phyloP scores from a whole-genome alignment of 495 filamentous ascomycete species.

The Aspergillus homomorphus region DNA sequence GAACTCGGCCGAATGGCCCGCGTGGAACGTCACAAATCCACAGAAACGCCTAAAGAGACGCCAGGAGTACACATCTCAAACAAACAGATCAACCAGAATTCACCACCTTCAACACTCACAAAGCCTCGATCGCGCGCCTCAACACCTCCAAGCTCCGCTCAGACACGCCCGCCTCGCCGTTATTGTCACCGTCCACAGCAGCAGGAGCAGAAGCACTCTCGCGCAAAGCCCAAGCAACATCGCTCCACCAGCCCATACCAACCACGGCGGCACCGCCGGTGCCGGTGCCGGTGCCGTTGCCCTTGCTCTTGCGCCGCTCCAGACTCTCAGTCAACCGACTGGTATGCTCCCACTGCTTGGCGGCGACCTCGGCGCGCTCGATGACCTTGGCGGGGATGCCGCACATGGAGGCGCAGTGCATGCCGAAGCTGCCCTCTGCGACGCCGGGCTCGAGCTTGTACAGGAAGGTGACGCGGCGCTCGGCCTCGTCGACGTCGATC shows the following conservation, averaged over 20 bases:
- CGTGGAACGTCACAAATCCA: no score
- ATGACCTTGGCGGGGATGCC: constrained; percentile 84
- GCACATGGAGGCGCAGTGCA: constrained; percentile 99
- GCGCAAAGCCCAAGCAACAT: constrained; percentile 78
- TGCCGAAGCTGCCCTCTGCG: constrained; percentile 95
- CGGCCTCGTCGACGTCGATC: constrained; percentile 86
- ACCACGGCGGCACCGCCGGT: constrained; percentile 67
- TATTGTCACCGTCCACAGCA: constrained; percentile 38
- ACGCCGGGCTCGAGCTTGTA: constrained; percentile 95
- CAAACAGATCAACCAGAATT: constrained; percentile 6
- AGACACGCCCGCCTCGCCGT: constrained; percentile 36
- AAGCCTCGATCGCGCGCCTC: constrained; percentile 68
- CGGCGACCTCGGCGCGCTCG: constrained; percentile 83
- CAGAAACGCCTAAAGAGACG: no score
- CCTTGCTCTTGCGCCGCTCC: constrained; percentile 61
- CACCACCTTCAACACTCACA: constrained; percentile 45
- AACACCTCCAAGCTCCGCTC: constrained; percentile 66
- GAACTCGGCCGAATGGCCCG: no score
- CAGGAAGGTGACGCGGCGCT: constrained; percentile 82
- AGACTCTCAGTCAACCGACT: constrained; percentile 82
- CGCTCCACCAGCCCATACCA: constrained; percentile 85
- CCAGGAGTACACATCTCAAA: no score
- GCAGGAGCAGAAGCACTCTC: constrained; percentile 33
- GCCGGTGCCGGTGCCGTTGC: no score
- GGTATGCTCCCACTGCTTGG: constrained; percentile 93